phyloP scores from a whole-genome alignment of 2,329 filamentous ascomycete species.

The Amesomyces nigricolor region DNA sequence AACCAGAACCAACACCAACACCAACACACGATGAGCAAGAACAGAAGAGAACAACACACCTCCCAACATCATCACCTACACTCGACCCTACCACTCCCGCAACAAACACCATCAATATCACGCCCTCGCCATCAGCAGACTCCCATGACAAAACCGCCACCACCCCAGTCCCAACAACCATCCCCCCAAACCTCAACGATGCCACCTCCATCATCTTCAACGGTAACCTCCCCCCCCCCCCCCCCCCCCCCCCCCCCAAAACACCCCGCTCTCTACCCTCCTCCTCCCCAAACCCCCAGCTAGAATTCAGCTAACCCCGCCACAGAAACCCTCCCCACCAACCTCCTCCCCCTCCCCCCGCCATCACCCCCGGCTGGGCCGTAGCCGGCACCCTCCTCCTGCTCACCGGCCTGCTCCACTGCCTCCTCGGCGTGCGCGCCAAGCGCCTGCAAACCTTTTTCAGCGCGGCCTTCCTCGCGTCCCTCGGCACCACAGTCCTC shows the following conservation, averaged over 20 bases:
- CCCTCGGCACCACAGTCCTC: slow-evolving; percentile 70
- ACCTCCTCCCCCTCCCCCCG: slow-evolving; percentile 62
- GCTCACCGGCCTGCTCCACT: slow-evolving; percentile 62
- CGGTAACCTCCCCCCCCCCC: slow-evolving; percentile 21
- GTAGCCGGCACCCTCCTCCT: slow-evolving; percentile 75
- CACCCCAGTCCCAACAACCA: not conserved
- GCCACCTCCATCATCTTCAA: slow-evolving; percentile 26
- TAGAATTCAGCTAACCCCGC: no score
- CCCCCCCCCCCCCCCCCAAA: not conserved
- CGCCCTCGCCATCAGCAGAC: no score
- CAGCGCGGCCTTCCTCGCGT: slow-evolving; percentile 67
- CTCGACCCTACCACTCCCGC: not conserved
- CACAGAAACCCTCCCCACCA: slow-evolving; percentile 42
- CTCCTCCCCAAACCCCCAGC: not conserved
- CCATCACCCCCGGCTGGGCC: slow-evolving; percentile 73
- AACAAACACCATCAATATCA: not conserved
- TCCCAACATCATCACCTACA: not conserved
- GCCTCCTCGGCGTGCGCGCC: slow-evolving; percentile 77
- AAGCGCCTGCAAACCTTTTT: slow-evolving; percentile 74
- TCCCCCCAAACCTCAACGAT: slow-evolving; percentile 6
- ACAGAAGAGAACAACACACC: not conserved
- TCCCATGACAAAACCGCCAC: not conserved
- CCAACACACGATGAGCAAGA: no score
- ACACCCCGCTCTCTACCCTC: not conserved
- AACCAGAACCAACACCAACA: not conserved